Evolutionary conservation across 2,329 filamentous ascomycete genomes (phyloP).

Genomic region (Phoma herbarum): DNA sequence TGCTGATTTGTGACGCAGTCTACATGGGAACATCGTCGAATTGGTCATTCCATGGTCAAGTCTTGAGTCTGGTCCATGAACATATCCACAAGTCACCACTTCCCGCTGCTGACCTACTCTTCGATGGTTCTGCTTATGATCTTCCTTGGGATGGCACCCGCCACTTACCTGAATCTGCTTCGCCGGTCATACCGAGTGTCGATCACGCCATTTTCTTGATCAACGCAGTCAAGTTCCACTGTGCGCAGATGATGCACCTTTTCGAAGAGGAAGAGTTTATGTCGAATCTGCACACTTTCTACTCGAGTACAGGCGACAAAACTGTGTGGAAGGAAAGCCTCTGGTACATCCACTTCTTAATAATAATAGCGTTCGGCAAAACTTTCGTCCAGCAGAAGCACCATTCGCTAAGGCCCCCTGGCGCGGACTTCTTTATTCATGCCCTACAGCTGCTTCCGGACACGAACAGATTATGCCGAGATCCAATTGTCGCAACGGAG

Average conservation of each 20-base stretch:
- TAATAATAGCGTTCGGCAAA: conserved; percentile 65
- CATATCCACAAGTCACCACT: conserved; percentile 56
- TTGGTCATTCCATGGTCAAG: conserved; percentile 63
- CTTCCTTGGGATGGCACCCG: conserved; percentile 60
- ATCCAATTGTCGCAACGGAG: conserved; percentile 59
- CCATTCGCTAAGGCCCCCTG: conserved; percentile 52
- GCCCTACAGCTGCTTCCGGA: conserved; percentile 63
- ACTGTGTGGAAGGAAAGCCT: conserved; percentile 45
- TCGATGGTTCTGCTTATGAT: conserved; percentile 63
- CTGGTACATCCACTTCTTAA: conserved; percentile 64
- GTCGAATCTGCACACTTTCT: conserved; percentile 54
- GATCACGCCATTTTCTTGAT: conserved; percentile 64
- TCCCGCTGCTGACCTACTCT: conserved; percentile 57
- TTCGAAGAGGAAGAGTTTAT: conserved; percentile 65
- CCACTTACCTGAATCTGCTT: conserved; percentile 41
- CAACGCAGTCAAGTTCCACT: conserved; percentile 66
- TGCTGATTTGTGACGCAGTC: conserved; percentile 42
- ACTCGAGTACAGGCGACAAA: conserved; percentile 47
- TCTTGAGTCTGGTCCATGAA: conserved; percentile 61
- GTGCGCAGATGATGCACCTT: conserved; percentile 63
- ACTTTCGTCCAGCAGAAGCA: conserved; percentile 57
- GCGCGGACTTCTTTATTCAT: conserved; percentile 71
- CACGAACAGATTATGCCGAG: conserved; percentile 53
- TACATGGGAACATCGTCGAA: conserved; percentile 66
- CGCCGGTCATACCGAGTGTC: conserved; percentile 57